Conservation (phyloP, 805 yeast genomes). For the Sugiyamaella qingdaonensis region DNA sequence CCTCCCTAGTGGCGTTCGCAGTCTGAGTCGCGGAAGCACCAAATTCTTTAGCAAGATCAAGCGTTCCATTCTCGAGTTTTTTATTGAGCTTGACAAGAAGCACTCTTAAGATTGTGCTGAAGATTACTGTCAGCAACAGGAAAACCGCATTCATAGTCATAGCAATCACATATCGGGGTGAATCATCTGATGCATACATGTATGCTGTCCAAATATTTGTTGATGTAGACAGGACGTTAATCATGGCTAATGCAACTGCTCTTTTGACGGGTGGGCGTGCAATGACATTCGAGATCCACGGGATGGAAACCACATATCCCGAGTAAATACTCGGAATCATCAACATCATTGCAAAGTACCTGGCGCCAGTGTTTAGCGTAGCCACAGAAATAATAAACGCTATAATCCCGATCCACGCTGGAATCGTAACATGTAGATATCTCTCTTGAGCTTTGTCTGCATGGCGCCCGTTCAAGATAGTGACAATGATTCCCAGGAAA, state of each 20-base stretch:
- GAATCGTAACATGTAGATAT: constrained; percentile 45
- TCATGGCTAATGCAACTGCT: constrained; percentile 51
- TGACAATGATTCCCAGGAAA: constrained; percentile 45
- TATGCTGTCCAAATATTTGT: constrained; percentile 20
- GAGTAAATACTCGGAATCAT: constrained; percentile 55
- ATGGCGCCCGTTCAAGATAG: constrained; percentile 44
- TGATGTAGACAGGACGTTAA: constrained; percentile 42
- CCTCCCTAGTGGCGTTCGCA: neutral
- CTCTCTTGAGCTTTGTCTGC: constrained; percentile 57
- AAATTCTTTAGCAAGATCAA: constrained; percentile 14
- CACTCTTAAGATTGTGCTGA: constrained; percentile 6
- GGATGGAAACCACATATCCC: constrained; percentile 47
- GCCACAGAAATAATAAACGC: constrained; percentile 15
- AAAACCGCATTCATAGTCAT: constrained; percentile 17
- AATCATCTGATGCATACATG: constrained; percentile 14
- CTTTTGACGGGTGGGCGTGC: constrained; percentile 57
- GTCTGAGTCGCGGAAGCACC: constrained; percentile 1
- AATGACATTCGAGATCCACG: constrained; percentile 54
- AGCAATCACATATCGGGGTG: constrained; percentile 17
- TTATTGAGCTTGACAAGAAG: constrained; percentile 10
- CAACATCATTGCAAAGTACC: constrained; percentile 56
- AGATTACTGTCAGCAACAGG: constrained; percentile 10
- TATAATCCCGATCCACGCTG: constrained; percentile 39
- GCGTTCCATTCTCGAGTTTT: constrained; percentile 15
- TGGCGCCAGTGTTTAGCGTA: constrained; percentile 50